These are phyloP conservation scores for Hawksworthiomyces lignivorus DNA, from an alignment of 2,329 filamentous ascomycete genomes.

Conservation along the genomic window DNA sequence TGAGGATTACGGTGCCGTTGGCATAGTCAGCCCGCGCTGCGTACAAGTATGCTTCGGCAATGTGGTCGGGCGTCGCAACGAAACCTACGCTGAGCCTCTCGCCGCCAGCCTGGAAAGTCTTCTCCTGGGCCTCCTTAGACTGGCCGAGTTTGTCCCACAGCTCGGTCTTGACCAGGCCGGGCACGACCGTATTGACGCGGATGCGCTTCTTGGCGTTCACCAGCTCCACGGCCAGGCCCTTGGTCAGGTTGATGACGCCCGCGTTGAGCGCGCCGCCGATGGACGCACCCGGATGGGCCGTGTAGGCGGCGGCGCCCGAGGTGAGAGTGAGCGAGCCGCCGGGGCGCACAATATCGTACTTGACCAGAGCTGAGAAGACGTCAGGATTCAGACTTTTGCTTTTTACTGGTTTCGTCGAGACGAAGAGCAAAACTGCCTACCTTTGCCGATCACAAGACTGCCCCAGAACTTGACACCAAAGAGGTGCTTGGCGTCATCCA, in stretches of 20 bases:
- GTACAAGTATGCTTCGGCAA: constrained; percentile 24
- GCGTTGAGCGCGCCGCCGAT: constrained; percentile 26
- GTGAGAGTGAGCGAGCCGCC: constrained; percentile 31
- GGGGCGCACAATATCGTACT: constrained; percentile 26
- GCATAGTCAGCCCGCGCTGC: constrained; percentile 21
- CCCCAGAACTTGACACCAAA: constrained; percentile 35
- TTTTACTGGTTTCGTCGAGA: too few species aligned
- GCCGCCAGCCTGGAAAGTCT: constrained; percentile 17
- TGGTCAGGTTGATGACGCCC: constrained; percentile 21
- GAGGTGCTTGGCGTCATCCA: constrained; percentile 26
- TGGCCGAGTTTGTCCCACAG: constrained; percentile 25
- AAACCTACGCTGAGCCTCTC: constrained; percentile 20
- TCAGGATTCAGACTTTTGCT: too few species aligned
- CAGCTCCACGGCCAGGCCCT: constrained; percentile 22
- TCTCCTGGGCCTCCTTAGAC: constrained; percentile 19
- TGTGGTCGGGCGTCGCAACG: constrained; percentile 19
- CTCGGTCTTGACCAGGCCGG: constrained; percentile 24
- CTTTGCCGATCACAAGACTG: constrained; percentile 27
- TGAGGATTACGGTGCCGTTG: constrained; percentile 20
- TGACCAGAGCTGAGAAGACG: constrained; percentile 25
- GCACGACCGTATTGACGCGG: constrained; percentile 25
- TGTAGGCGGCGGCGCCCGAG: constrained; percentile 26
- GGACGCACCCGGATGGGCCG: constrained; percentile 23
- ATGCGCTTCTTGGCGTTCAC: constrained; percentile 16
- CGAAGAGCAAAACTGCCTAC: too few species aligned